Percentiles rank a stretch among this genome's conserved stretches.
phyloP scores from a whole-genome alignment of 805 yeast genomes.

The Suhomyces emberorum region DNA sequence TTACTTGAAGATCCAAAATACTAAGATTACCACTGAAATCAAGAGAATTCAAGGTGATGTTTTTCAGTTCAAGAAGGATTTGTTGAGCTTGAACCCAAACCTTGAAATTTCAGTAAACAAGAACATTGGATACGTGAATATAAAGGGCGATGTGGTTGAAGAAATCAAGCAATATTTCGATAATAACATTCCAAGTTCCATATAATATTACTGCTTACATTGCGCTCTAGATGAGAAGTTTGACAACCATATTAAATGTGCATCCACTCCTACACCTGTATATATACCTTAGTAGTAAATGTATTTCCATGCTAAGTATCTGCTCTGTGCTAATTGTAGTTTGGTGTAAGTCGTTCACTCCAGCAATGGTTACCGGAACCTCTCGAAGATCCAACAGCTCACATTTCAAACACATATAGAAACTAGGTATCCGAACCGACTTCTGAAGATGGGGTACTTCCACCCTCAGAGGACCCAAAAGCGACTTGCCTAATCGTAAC shows the following conservation, averaged over 20 bases:
- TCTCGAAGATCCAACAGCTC: no score
- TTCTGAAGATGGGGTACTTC: slow-evolving; percentile 38
- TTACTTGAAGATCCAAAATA: slow-evolving; percentile 63
- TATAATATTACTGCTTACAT: no score
- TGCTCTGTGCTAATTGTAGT: no score
- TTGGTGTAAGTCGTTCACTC: no score
- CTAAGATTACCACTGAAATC: slow-evolving; percentile 68
- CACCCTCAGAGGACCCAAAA: slow-evolving; percentile 42
- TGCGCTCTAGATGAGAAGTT: background rate
- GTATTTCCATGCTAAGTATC: no score
- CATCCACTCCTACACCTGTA: no score
- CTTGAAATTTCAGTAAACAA: slow-evolving; percentile 40
- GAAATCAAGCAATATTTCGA: slow-evolving; percentile 28
- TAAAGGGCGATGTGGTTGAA: slow-evolving; percentile 38
- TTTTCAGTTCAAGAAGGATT: slow-evolving; percentile 61
- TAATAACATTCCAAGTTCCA: slow-evolving; percentile 5
- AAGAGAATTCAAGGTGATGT: slow-evolving; percentile 70
- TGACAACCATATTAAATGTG: no score
- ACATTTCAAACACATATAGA: no score
- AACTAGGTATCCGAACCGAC: slow-evolving; percentile 14
- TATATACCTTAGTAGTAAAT: no score
- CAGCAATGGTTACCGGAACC: no score
- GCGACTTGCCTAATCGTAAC: slow-evolving; percentile 66
- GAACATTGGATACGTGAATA: slow-evolving; percentile 34
- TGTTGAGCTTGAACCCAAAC: slow-evolving; percentile 48